phyloP scores from a whole-genome alignment of 2,329 filamentous ascomycete genomes.

The Dryadomyces quercus-mongolicae region DNA sequence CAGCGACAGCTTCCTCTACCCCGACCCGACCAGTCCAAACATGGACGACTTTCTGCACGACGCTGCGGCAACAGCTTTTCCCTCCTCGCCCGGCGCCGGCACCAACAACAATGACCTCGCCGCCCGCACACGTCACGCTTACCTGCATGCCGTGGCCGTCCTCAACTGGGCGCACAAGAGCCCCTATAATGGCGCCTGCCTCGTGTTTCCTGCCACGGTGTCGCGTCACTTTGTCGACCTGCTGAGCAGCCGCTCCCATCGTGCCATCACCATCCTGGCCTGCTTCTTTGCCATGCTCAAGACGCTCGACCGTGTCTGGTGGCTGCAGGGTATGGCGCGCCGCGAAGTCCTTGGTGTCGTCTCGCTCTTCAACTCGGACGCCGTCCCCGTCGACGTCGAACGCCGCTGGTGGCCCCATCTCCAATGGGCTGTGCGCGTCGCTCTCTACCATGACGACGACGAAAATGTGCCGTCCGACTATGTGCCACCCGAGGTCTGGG shows the following conservation, averaged over 20 bases:
- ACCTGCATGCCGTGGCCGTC: constrained; percentile 52
- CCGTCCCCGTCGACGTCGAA: constrained; percentile 25
- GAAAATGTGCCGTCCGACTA: constrained; percentile 28
- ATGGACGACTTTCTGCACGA: background rate
- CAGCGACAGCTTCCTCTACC: background rate
- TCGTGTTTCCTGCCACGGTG: constrained; percentile 53
- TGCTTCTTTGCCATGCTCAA: constrained; percentile 57
- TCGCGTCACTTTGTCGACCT: constrained; percentile 48
- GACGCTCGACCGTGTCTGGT: constrained; percentile 52
- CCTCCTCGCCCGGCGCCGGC: constrained; percentile 2
- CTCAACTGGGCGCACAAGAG: constrained; percentile 55
- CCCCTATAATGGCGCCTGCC: constrained; percentile 43
- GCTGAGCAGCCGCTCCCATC: constrained; percentile 44
- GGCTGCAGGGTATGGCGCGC: constrained; percentile 54
- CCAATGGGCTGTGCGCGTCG: constrained; percentile 48
- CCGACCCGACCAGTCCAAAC: background rate
- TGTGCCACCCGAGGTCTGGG: constrained; percentile 46
- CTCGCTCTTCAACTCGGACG: constrained; percentile 44
- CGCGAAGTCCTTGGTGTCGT: constrained; percentile 54
- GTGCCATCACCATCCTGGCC: constrained; percentile 50
- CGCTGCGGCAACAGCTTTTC: background rate
- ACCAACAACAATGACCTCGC: constrained; percentile 10
- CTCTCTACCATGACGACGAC: constrained; percentile 40
- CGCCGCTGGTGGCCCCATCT: constrained; percentile 47
- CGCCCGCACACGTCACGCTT: constrained; percentile 37